Base-by-base conservation (phyloP, 73 alveolate genomes). In the Paramecium caudatum region DNA sequence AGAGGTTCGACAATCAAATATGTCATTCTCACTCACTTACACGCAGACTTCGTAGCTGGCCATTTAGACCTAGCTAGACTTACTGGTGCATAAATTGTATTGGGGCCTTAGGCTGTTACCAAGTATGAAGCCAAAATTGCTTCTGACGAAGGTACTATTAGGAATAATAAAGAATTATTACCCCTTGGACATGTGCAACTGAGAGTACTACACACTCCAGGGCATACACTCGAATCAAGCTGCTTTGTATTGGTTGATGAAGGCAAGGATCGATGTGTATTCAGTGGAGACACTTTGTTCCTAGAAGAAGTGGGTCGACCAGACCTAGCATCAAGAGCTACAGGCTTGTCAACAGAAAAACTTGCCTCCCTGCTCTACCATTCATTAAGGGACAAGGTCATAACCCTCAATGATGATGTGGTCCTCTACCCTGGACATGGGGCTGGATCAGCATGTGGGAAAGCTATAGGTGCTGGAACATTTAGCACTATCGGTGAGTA, bases 381-480 rank as follows among this genome's bases (percentile, higher is more conserved):
- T 15, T 87, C 95, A 10, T 36, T 94, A 34, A 93, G 93, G 80
- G 30, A 81, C 21, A 93, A 91, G 82, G 65, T 94, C 15, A 37
- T 93, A 85, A 82, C 90, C 27, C 91, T 92, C 30, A 91, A 81
- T 47, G 96, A 92, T 45, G 96, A 94, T 39, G 94, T 93, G 34
- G 70, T 91, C 3, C 95, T 94, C 21, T 90, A 92, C 47, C 95
- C 98, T 8, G 98, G 98, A n/a, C 98, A 94, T 43, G 98, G 98
- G 17, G 95, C 95, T 2, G 98, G 94, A 27, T 92, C 96, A n/a
- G 87, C 95, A 48, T 82, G 94, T 21, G 98, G 95, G 6, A 86
- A 86, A 39, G 62, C 82, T 47, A 86, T 86, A 27, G 82, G 90
- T 7, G 93, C 82, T 23, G 93, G 93, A 21, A 86, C 93, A 17